Conservation (phyloP, 2,329 filamentous ascomycete genomes). For the Microcyclospora tardicrescens region DNA sequence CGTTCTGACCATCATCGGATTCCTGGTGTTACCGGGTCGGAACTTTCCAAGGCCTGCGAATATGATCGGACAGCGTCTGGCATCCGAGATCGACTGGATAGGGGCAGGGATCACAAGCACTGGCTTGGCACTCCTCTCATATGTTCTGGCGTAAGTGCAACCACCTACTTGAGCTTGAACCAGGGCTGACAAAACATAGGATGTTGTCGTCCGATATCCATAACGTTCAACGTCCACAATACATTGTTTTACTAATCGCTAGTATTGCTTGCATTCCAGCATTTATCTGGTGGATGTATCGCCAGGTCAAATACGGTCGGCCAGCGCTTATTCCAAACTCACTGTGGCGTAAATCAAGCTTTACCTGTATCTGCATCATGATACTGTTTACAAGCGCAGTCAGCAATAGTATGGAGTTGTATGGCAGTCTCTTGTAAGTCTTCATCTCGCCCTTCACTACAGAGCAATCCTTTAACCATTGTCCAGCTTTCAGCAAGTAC, state of each 20-base stretch:
- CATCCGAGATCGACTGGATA: slow-evolving; percentile 41
- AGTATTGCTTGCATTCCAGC: slow-evolving; percentile 31
- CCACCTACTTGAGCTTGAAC: slow-evolving; percentile 10
- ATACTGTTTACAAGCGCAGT: slow-evolving; percentile 20
- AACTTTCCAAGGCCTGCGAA: slow-evolving; percentile 14
- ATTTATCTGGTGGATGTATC: slow-evolving; percentile 44
- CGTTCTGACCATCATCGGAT: slow-evolving; percentile 25
- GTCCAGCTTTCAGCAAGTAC: slow-evolving; percentile 39
- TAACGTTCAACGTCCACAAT: slow-evolving; percentile 20
- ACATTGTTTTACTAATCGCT: slow-evolving; percentile 32
- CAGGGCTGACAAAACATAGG: neutral
- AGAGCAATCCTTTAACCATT: neutral
- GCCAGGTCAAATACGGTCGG: slow-evolving; percentile 31
- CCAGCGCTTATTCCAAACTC: slow-evolving; percentile 50
- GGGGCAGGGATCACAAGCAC: slow-evolving; percentile 35
- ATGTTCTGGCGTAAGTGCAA: slow-evolving; percentile 39
- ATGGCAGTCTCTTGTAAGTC: slow-evolving; percentile 25
- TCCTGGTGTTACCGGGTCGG: slow-evolving; percentile 26
- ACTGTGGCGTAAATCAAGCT: slow-evolving; percentile 46
- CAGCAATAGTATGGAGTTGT: slow-evolving; percentile 24
- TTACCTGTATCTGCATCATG: slow-evolving; percentile 40
- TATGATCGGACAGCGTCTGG: slow-evolving; percentile 19
- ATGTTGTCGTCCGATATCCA: slow-evolving; percentile 29
- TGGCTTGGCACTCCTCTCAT: slow-evolving; percentile 38
- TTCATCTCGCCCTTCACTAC: too few relatives aligned